Evolutionary conservation across 2,329 filamentous ascomycete genomes (phyloP).

Genomic region (Cordyceps javanica): DNA sequence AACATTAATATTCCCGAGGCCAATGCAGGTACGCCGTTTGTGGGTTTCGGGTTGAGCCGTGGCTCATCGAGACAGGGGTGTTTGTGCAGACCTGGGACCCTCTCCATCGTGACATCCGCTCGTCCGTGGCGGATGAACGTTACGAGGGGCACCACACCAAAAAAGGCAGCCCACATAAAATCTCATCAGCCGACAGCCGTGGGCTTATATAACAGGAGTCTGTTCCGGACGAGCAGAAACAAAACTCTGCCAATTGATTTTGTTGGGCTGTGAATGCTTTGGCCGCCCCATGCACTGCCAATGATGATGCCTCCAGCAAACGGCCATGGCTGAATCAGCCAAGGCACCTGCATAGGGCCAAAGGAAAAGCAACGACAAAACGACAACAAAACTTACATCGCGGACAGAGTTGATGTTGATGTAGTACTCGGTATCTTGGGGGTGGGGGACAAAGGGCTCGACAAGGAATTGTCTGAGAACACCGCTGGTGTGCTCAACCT

Average conservation of each 20-base stretch:
- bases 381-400: conserved; percentile 67
- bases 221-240: not conserved
- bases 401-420: conserved; percentile 99
- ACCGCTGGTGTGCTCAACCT: conserved; percentile 88
- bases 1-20: not conserved
- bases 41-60: conserved; percentile 12
- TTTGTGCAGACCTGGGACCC: conserved; percentile 14
- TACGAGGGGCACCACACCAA: conserved; percentile 19
- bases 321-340: conserved; percentile 2
- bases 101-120: conserved; percentile 33
- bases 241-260: not conserved
- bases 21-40: conserved; percentile 12
- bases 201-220: conserved; percentile 3
- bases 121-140: conserved; percentile 27
- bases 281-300: not conserved
- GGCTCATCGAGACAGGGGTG: conserved; percentile 7
- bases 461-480: conserved; percentile 92
- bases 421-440: conserved; percentile 95
- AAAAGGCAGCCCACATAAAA: conserved; percentile 13
- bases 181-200: not conserved
- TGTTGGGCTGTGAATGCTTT: not conserved
- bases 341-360: conserved; percentile 13
- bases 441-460: conserved; percentile 96
- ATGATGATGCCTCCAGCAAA: not conserved
- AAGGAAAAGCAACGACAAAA: conserved; percentile 18